Conservation (phyloP, 768 basidiomycete genomes). For the Trametes punicea region DNA sequence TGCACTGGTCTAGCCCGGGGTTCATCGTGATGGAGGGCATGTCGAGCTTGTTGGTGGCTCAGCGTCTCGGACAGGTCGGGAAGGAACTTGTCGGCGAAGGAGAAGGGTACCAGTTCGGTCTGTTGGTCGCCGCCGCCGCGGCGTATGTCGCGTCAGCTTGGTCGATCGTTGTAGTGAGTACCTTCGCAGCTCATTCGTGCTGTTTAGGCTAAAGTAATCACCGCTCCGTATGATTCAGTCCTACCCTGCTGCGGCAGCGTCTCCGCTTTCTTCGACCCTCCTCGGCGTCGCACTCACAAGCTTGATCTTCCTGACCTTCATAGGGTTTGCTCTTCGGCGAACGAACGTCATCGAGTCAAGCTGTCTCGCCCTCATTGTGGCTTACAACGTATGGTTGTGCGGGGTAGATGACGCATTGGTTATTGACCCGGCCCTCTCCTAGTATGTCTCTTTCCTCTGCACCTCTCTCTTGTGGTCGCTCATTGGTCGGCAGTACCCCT, state of each 20-base stretch:
- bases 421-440: constrained; percentile 70
- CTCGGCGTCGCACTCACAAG: constrained; percentile 86
- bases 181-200: not conserved
- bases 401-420: constrained; percentile 74
- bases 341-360: constrained; percentile 94
- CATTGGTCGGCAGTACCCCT: constrained; percentile 50
- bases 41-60: constrained; percentile 78
- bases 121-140: constrained; percentile 72
- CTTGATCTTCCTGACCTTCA: constrained; percentile 85
- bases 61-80: constrained; percentile 76
- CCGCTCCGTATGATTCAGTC: constrained; percentile 45
- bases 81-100: constrained; percentile 69
- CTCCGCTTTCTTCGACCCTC: constrained; percentile 84
- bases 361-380: constrained; percentile 81
- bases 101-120: constrained; percentile 72
- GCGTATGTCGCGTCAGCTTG: constrained; percentile 80
- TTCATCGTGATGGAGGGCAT: constrained; percentile 84
- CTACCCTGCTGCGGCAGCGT: constrained; percentile 78
- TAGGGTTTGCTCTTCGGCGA: constrained; percentile 83
- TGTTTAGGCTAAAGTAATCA: constrained; percentile 7
- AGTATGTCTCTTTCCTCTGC: constrained; percentile 46
- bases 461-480: not conserved
- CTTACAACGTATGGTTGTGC: constrained; percentile 89
- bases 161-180: constrained; percentile 80
- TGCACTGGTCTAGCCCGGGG: constrained; percentile 69